Percentiles rank a stretch among this genome's conserved stretches.
Conservation (phyloP, 164 flowering plant genomes). For the Houttuynia cordata region DNA sequence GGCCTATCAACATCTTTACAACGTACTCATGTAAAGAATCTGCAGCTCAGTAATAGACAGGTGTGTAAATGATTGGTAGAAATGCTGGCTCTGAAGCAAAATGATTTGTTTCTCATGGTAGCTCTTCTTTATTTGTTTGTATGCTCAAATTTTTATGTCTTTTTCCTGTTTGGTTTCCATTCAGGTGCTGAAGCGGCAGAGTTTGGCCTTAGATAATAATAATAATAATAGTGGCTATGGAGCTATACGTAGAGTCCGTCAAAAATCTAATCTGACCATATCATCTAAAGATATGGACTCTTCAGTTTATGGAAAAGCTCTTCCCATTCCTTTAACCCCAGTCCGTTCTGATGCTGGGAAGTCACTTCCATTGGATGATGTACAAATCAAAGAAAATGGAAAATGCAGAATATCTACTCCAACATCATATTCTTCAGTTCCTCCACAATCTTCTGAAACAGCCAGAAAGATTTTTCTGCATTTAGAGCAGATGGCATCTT, state of each 20-base stretch:
- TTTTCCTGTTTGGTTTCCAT: not conserved
- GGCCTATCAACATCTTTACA: slow-evolving; percentile 32
- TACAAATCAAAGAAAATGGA: slow-evolving; percentile 16
- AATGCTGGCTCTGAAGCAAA: not conserved
- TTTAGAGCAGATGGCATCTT: slow-evolving; percentile 51
- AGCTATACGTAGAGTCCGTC: slow-evolving; percentile 83
- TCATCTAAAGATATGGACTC: slow-evolving; percentile 21
- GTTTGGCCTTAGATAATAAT: slow-evolving; percentile 59
- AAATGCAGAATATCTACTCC: slow-evolving; percentile 5
- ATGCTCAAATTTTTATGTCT: not conserved
- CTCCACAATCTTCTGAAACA: slow-evolving; percentile 64
- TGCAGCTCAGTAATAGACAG: slow-evolving; percentile 29
- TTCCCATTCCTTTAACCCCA: slow-evolving; percentile 13
- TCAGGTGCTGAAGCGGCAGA: slow-evolving; percentile 65
- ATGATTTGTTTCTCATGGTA: not conserved
- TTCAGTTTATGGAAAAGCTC: slow-evolving; percentile 16
- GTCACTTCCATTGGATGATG: slow-evolving; percentile 9
- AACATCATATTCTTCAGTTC: slow-evolving; percentile 25
- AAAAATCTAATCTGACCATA: slow-evolving; percentile 47
- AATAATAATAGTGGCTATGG: slow-evolving; percentile 67
- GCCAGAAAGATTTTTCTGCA: slow-evolving; percentile 70
- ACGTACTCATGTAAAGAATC: slow-evolving; percentile 20
- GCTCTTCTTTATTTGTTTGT: not conserved
- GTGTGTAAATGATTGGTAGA: slow-evolving; percentile 13
- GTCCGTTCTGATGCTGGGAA: slow-evolving; percentile 17